A percentile compares a stretch with the other conserved stretches of the same genome.
Conservation (phyloP, 345 rosid species). For the Conringia planisiliqua region DNA sequence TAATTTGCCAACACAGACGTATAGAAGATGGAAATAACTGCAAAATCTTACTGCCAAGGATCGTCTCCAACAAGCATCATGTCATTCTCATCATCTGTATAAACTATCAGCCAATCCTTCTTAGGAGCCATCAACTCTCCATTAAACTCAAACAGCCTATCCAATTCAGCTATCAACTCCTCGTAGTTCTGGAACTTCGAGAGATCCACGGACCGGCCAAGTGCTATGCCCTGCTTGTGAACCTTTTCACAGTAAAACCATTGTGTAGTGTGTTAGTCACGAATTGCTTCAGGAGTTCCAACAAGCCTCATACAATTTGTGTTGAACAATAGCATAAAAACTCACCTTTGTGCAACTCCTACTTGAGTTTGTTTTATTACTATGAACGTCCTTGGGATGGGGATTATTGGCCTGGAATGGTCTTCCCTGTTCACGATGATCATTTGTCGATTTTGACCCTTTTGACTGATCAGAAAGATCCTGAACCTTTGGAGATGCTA, state of each 20-base stretch:
- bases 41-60: conserved; percentile 81
- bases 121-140: conserved; percentile 59
- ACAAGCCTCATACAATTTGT: background rate
- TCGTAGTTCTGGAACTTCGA: conserved; percentile 62
- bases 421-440: conserved; percentile 44
- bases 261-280: background rate
- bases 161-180: conserved; percentile 65
- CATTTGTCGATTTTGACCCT: conserved; percentile 37
- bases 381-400: conserved; percentile 40
- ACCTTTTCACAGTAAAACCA: conserved; percentile 44
- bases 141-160: conserved; percentile 64
- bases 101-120: conserved; percentile 71
- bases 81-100: conserved; percentile 84
- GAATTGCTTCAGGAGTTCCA: background rate
- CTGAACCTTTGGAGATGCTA: conserved; percentile 31
- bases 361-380: conserved; percentile 38
- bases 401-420: conserved; percentile 30
- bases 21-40: background rate
- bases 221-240: conserved; percentile 72
- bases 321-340: background rate
- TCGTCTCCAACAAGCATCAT: conserved; percentile 97
- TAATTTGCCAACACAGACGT: background rate
- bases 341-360: conserved; percentile 81
- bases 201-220: conserved; percentile 82
- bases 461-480: conserved; percentile 40